Evolutionary conservation across 78 protist genomes (phyloP).

Genomic region (Cavenderia fasciculata): DNA sequence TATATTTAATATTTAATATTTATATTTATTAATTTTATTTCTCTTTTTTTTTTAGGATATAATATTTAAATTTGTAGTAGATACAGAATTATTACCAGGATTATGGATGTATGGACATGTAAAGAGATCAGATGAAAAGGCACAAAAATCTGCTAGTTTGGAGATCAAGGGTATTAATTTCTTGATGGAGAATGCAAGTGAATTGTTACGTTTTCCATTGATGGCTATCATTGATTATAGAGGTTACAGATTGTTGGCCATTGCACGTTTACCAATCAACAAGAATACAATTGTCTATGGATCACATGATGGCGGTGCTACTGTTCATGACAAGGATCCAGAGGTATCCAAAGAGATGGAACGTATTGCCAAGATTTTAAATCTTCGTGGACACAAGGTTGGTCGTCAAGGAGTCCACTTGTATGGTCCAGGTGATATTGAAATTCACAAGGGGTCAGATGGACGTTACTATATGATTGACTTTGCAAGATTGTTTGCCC

Average conservation of each 20-base stretch:
- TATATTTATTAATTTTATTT: no score
- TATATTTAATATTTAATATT: no score
- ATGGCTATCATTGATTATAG: constrained; percentile 73
- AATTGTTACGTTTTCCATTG: constrained; percentile 30
- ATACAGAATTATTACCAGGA: constrained; percentile 29
- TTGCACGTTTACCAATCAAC: constrained; percentile 57
- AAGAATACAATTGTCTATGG: constrained; percentile 79
- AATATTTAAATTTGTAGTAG: constrained; percentile 63
- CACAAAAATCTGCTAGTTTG: constrained; percentile 42
- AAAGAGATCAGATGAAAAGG: constrained; percentile 32
- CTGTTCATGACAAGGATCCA: constrained; percentile 3
- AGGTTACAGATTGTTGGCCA: constrained; percentile 68
- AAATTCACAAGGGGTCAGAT: constrained; percentile 27
- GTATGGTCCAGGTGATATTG: constrained; percentile 75
- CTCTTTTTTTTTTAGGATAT: constrained; percentile 45
- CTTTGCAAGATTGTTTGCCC: constrained; percentile 52
- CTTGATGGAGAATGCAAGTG: constrained; percentile 12
- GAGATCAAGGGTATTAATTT: constrained; percentile 63
- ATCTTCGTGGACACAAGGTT: constrained; percentile 16
- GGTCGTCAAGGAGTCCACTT: neutral
- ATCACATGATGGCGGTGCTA: constrained; percentile 57
- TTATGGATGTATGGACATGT: constrained; percentile 60
- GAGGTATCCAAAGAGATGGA: constrained; percentile 10
- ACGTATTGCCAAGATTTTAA: neutral
- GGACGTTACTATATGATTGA: constrained; percentile 30